A percentile compares a stretch with the other conserved stretches of the same genome.
Evolutionary conservation across 1,284 basidiomycete species (phyloP).

Genomic region (Kalmanozyma brasiliensis): DNA sequence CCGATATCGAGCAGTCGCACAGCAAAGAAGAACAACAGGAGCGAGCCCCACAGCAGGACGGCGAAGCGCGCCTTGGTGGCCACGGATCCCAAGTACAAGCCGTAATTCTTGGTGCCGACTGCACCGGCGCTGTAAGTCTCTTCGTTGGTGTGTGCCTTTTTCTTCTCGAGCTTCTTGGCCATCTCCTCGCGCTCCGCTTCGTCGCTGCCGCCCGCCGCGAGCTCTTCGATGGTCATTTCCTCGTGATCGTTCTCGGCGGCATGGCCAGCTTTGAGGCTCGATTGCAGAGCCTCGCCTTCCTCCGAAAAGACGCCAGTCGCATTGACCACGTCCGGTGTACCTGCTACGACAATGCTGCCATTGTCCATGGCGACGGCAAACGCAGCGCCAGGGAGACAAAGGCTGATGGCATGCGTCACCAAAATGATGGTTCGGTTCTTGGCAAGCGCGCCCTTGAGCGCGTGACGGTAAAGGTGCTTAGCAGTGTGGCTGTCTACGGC

Average conservation of each 20-base stretch:
- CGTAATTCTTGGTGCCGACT: conserved; percentile 57
- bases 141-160: conserved; percentile 58
- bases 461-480: conserved; percentile 77
- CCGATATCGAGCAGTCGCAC: conserved; percentile 57
- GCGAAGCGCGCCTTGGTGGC: conserved; percentile 34
- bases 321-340: conserved; percentile 71
- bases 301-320: conserved; percentile 50
- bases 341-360: conserved; percentile 78
- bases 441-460: conserved; percentile 76
- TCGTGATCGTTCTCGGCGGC: conserved; percentile 23
- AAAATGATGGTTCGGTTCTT: conserved; percentile 79
- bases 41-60: conserved; percentile 52
- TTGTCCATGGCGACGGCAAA: conserved; percentile 80
- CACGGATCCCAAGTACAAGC: conserved; percentile 59
- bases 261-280: conserved; percentile 23
- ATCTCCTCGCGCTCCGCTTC: conserved; percentile 57
- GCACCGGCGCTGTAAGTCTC: conserved; percentile 62
- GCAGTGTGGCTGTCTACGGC: conserved; percentile 91
- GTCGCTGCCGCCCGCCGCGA: conserved; percentile 52
- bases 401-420: conserved; percentile 85
- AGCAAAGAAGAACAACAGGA: conserved; percentile 53
- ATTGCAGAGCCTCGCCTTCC: conserved; percentile 49
- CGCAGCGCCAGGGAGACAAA: conserved; percentile 77
- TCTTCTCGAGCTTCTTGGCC: conserved; percentile 53
- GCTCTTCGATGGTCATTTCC: conserved; percentile 57